phyloP scores from a whole-genome alignment of 495 filamentous ascomycete genomes.

The Cladorrhinum samala region DNA sequence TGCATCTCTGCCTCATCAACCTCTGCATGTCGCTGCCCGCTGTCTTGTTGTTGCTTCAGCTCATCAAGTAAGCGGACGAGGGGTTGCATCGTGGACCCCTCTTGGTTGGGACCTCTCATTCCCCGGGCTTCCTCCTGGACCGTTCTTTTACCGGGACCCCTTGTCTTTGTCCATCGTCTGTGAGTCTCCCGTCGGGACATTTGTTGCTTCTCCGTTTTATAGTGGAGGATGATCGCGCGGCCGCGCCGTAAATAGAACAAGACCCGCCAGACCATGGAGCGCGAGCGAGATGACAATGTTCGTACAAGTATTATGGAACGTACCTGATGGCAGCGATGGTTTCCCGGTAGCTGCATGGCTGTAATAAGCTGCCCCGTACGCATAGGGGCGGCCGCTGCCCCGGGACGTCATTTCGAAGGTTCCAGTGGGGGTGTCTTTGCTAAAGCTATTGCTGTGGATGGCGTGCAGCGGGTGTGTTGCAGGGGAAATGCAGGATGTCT shows the following conservation, averaged over 20 bases:
- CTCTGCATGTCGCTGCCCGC: neutral
- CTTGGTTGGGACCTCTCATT: too few relatives aligned
- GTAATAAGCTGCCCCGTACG: neutral
- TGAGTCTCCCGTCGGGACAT: neutral
- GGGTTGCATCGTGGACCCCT: neutral
- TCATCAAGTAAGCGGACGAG: too few relatives aligned
- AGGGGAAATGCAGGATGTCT: neutral
- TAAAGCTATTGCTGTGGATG: neutral
- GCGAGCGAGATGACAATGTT: neutral
- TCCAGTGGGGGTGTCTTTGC: neutral
- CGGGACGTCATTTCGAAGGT: conserved; percentile 9
- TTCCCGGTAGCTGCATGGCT: neutral
- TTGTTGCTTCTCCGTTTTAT: neutral
- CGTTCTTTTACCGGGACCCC: neutral
- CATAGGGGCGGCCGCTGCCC: neutral
- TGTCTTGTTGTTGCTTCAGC: neutral
- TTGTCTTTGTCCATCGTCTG: neutral
- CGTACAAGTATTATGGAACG: neutral
- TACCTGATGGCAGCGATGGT: neutral
- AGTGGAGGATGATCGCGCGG: neutral
- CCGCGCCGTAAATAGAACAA: neutral
- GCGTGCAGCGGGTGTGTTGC: conserved; percentile 23
- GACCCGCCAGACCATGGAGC: conserved; percentile 1
- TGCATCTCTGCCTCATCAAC: too few relatives aligned
- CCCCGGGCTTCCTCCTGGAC: neutral